Conservation (phyloP, 208 protist genomes). For the Willaertia magna region DNA sequence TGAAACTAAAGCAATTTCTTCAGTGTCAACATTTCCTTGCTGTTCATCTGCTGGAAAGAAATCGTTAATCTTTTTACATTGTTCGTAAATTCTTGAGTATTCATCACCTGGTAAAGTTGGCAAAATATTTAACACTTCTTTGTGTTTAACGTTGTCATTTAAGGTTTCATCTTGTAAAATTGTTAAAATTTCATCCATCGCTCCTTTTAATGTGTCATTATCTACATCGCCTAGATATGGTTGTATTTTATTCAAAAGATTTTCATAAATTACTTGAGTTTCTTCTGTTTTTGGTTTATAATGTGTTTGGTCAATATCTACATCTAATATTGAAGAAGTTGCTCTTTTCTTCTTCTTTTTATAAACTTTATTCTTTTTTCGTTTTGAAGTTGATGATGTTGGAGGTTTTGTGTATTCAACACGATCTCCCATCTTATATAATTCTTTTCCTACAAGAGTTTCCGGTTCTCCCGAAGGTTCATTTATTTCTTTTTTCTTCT, state of each 20-base stretch:
- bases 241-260: not conserved
- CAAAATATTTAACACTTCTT: not conserved
- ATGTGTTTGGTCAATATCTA: not conserved
- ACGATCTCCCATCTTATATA: not conserved
- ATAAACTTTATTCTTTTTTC: not conserved
- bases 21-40: constrained; percentile 17
- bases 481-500: not conserved
- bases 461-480: constrained; percentile 1
- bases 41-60: not conserved
- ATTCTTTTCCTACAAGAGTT: not conserved
- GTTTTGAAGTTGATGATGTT: not conserved
- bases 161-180: not conserved
- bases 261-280: not conserved
- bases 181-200: constrained; percentile 3
- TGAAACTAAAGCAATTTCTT: constrained; percentile 55
- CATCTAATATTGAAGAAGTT: not conserved
- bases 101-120: not conserved
- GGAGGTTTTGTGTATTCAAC: not conserved
- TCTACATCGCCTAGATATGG: not conserved
- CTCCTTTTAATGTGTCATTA: not conserved
- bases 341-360: not conserved
- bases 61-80: not conserved
- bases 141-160: not conserved
- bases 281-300: constrained; percentile 10
- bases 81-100: not conserved